A percentile compares a stretch with the other conserved stretches of the same genome.
phyloP scores from a whole-genome alignment of 352 stramenopile genomes.

The Globisporangium radiosum region DNA sequence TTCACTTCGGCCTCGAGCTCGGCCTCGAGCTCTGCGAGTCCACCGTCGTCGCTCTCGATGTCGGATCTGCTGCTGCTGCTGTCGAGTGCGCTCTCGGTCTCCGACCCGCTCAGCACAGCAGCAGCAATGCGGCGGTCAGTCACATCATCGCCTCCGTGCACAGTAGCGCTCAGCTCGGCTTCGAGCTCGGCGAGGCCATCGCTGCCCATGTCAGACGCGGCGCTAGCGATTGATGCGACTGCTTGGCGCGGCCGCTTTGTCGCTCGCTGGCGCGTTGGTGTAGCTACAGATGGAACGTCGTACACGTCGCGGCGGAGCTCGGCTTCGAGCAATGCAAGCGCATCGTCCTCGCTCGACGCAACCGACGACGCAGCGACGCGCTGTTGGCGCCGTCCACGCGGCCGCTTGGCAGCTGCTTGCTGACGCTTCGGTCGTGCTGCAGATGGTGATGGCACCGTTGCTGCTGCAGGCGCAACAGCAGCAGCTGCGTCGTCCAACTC shows the following conservation, averaged over 20 bases:
- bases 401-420: background rate
- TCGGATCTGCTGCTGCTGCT: background rate
- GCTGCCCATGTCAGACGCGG: conserved; percentile 2
- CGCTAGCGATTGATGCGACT: background rate
- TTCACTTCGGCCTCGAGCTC: conserved; percentile 13
- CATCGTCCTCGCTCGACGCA: conserved; percentile 25
- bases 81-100: background rate
- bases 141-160: background rate
- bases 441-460: background rate
- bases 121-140: no score
- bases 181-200: conserved; percentile 27
- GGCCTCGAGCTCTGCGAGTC: conserved; percentile 14
- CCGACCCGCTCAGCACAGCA: background rate
- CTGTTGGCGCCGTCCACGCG: no score
- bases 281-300: background rate
- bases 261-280: background rate
- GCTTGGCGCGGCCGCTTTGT: background rate
- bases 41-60: conserved; percentile 13
- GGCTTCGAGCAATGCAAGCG: conserved; percentile 40
- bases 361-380: conserved; percentile 11
- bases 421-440: background rate
- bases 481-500: conserved; percentile 3
- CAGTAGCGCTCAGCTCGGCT: conserved; percentile 17
- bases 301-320: conserved; percentile 20
- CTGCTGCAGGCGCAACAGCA: background rate